phyloP scores from a whole-genome alignment of 176 grass and related monocot species.

The Ensete ventricosum region DNA sequence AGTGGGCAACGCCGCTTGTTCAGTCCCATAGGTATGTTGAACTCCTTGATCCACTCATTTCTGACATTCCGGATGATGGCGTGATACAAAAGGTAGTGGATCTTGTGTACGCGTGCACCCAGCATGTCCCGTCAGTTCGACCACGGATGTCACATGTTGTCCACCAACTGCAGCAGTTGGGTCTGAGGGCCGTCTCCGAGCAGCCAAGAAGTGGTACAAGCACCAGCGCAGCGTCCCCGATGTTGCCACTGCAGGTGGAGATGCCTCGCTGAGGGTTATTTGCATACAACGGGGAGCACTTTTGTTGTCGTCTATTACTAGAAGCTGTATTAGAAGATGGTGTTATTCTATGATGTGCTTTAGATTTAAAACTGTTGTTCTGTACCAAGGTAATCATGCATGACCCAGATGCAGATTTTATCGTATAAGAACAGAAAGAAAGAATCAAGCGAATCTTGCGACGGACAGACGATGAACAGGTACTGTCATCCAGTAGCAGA shows the following conservation, averaged over 20 bases:
- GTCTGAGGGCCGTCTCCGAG: slow-evolving; percentile 50
- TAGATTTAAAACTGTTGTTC: not conserved
- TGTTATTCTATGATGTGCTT: not conserved
- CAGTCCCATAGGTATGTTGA: slow-evolving; percentile 80
- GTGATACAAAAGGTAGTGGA: slow-evolving; percentile 89
- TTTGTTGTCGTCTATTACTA: not conserved
- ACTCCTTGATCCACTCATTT: slow-evolving; percentile 77
- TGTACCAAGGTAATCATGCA: too few species aligned
- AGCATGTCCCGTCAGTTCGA: slow-evolving; percentile 84
- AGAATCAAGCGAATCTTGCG: too few species aligned
- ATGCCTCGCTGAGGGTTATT: slow-evolving; percentile 39
- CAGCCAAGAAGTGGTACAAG: slow-evolving; percentile 76
- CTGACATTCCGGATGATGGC: slow-evolving; percentile 59
- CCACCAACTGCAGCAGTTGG: slow-evolving; percentile 84
- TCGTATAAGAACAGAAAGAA: too few species aligned
- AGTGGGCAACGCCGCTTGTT: slow-evolving; percentile 87
- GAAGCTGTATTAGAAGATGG: not conserved
- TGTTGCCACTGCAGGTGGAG: slow-evolving; percentile 79
- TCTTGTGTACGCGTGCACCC: slow-evolving; percentile 85
- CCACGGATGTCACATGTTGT: slow-evolving; percentile 97
- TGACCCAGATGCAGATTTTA: too few species aligned
- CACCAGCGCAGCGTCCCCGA: slow-evolving; percentile 78
- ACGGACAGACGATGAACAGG: too few species aligned
- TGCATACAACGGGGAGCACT: not conserved
- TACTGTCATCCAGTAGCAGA: too few species aligned